Base-by-base conservation (phyloP, 129 eudicot species). In the Lonicera japonica region DNA sequence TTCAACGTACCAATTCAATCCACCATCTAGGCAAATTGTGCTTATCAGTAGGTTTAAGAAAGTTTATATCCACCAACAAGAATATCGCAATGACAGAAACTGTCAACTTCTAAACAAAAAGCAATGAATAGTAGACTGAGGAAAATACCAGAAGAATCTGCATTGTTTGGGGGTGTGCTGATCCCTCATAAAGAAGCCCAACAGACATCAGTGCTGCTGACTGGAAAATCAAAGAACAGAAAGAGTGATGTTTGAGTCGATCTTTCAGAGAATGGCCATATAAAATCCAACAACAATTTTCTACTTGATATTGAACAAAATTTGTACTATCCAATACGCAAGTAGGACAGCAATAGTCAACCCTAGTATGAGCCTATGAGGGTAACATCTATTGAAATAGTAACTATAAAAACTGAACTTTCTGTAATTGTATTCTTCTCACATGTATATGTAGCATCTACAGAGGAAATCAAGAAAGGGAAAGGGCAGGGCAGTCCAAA, bases 141-240 rank as follows among this genome's bases (percentile, higher is more conserved):
- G 36, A 25, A 66, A 50, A 24, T 79, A 92, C 98, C 96, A 88
- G 81, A 73, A 92, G 92, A 74, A 76, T 65, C 60, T 88, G 84
- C 95, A 92, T 88, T 17, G 96, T 88, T 64, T 84, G 99, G 36
- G 91, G 99, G 70, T 92, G 96, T 18, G 89, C 89, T 38, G 99
- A 87, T 71, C 99, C 99, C 75, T 92, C 96, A 16, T 82, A 85
- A 61, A 92, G 95, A 68, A 92, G 89, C 79, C 99, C 99, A 67
- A 92, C 83, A 12, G 99, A 92, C 67, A 92, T 68, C 58, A 92
- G 94, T 38, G 99, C 99, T 64, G 99, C 99, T 23, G 96, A 92
- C 99, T 92, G 86, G 21, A 79, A 72, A 67, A 52, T 18, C 46
- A 57, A 46, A 10, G 48, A 67, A 21, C 73, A 16, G 39, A 23